Evolutionary conservation across 331 rosid species (phyloP), one percentile per base, ranked within the genome.

Genomic region (Malus hybrid): DNA sequence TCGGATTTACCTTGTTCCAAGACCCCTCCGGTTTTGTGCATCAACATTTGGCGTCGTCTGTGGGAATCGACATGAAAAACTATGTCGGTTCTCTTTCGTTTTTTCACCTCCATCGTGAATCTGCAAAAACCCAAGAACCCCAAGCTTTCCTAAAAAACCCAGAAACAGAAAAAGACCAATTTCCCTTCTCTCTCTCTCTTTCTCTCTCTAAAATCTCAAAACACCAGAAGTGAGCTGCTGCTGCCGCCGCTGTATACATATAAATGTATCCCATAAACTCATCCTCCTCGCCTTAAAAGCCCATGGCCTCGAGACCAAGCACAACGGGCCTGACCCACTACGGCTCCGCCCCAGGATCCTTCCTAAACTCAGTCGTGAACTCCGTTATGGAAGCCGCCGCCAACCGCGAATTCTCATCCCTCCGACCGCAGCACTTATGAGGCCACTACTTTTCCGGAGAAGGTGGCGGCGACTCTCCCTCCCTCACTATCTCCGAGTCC

Each of bases 311-410:
- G 32, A 19, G 63, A 64, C 62, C 78, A 6, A 52, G 33, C 22
- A 81, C 77, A 36, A 16, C 76, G 1, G 88, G 89, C 2, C 82
- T 91, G 24, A 86, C 92, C 24, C 93, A 93, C 15, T 91, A 88
- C 62, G 93, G 85, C 27, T 91, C 96, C 0, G 96, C 96, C 1
- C 96, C 96, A 0, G 85, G 93, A 18, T 87, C 97, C 70, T 90
- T 92, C 65, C 86, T 92, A 1, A 74, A 80, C 20, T 65, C 81
- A 46, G 88, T 93, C 33, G 90, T 92, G 7, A 93, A 92, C 33
- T 89, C 90, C 5, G 80, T 92, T 22, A 78, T 92, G 22, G 86
- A 74, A 3, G 71, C 81, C 9, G 76, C 27, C 62, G 46, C 74
- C 55, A 78, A 76, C n/a, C 69, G 77, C 15, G 86, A 83, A 52